A percentile compares a stretch with the other conserved stretches of the same genome.
Conservation (phyloP, 2,329 filamentous ascomycete genomes). For the Alternaria panax region DNA sequence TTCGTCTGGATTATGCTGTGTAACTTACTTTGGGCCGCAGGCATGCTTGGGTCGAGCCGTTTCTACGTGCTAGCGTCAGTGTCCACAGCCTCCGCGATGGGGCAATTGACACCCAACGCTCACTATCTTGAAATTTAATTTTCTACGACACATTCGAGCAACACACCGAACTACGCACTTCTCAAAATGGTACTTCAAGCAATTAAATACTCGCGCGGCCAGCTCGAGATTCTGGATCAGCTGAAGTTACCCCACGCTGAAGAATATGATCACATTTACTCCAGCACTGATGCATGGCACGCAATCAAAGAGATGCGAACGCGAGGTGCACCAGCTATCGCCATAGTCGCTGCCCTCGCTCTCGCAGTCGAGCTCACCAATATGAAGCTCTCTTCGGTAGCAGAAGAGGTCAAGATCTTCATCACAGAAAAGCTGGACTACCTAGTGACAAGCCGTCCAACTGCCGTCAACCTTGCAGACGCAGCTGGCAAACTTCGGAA, state of each 20-base stretch:
- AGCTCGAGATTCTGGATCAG: slow-evolving; percentile 81
- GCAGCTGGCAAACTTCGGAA: slow-evolving; percentile 81
- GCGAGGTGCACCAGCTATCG: slow-evolving; percentile 88
- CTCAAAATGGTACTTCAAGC: slow-evolving; percentile 69
- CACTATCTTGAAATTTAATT: slow-evolving; percentile 28
- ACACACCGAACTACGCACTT: slow-evolving; percentile 11
- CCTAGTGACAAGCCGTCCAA: slow-evolving; percentile 86
- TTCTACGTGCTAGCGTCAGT: slow-evolving; percentile 22
- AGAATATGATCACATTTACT: slow-evolving; percentile 76
- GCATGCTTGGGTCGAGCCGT: not conserved
- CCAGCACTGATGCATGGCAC: slow-evolving; percentile 78
- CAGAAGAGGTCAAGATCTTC: slow-evolving; percentile 70
- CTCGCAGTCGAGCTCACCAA: slow-evolving; percentile 83
- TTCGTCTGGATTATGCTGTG: not conserved
- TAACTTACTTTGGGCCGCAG: not conserved
- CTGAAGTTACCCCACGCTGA: slow-evolving; percentile 82
- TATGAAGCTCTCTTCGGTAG: slow-evolving; percentile 59
- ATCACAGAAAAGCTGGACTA: slow-evolving; percentile 83
- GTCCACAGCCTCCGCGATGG: slow-evolving; percentile 7
- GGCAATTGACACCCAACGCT: slow-evolving; percentile 30
- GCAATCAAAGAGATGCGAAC: slow-evolving; percentile 84
- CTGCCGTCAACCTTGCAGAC: slow-evolving; percentile 92
- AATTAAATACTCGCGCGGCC: slow-evolving; percentile 76
- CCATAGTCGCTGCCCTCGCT: slow-evolving; percentile 92
- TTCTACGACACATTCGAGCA: slow-evolving; percentile 16